These are phyloP conservation scores for Blastocystis sp. DNA, from an alignment of 352 stramenopile species.

Conservation along the genomic window DNA sequence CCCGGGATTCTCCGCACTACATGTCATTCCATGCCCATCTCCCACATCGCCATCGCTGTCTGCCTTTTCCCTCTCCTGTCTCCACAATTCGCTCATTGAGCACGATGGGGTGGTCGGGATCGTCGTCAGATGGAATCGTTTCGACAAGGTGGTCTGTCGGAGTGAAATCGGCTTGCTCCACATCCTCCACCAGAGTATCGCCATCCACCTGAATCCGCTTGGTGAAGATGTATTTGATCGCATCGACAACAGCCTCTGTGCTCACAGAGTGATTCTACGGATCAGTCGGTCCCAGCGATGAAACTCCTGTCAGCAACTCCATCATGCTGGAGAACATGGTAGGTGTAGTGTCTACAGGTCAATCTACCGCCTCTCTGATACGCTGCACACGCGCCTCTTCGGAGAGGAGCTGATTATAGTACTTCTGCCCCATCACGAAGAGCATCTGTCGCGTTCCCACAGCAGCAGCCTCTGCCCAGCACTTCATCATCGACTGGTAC, in stretches of 20 bases:
- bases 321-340: conserved; percentile 16
- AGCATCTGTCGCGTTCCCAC: conserved; percentile 2
- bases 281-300: neutral
- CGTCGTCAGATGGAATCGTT: neutral
- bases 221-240: conserved; percentile 45
- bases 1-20: neutral
- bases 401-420: neutral
- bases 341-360: neutral
- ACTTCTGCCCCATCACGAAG: neutral
- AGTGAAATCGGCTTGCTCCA: neutral
- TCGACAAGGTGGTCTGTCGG: neutral
- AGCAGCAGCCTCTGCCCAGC: neutral
- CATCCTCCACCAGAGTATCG: neutral
- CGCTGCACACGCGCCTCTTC: neutral
- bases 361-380: neutral
- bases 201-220: conserved; percentile 22
- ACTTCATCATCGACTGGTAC: neutral
- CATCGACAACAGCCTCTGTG: conserved; percentile 25
- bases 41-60: neutral
- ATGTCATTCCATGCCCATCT: neutral
- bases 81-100: neutral
- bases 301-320: conserved; percentile 34
- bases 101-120: neutral
- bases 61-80: neutral
- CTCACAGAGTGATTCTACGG: conserved; percentile 19